Conservation (phyloP, 208 protist species). For the Acanthamoeba royreba region DNA sequence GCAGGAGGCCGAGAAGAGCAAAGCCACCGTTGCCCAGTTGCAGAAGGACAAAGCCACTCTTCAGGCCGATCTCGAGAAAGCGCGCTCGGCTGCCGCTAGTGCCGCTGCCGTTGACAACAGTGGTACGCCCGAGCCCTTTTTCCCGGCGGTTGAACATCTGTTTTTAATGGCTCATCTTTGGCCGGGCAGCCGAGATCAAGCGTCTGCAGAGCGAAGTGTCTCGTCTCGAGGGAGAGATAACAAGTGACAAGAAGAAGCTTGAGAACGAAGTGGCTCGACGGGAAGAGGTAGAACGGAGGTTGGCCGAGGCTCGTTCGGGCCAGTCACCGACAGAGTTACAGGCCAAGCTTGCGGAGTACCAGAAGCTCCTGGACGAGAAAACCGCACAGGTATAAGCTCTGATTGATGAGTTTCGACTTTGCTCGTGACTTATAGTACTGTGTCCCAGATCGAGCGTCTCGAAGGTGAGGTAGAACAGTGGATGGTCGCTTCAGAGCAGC, state of each 20-base stretch:
- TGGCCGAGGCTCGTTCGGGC: not conserved
- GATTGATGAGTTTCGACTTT: not conserved
- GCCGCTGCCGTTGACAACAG: conserved; percentile 4
- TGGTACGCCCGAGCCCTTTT: not conserved
- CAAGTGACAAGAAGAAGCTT: not conserved
- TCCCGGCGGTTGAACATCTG: not conserved
- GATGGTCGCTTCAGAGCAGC: conserved; percentile 38
- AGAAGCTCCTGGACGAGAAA: conserved; percentile 18
- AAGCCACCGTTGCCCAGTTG: not conserved
- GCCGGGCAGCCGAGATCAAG: not conserved
- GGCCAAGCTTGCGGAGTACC: not conserved
- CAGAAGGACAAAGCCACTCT: conserved; percentile 14
- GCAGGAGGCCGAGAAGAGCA: not conserved
- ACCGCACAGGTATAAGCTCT: not conserved
- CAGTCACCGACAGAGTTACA: conserved; percentile 18
- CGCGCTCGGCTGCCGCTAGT: not conserved
- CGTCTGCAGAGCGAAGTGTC: not conserved
- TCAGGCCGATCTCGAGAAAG: not conserved
- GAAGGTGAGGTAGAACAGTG: conserved; percentile 34
- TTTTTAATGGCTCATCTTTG: not conserved
- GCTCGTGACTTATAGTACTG: not conserved
- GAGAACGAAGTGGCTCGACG: not conserved
- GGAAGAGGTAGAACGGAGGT: not conserved
- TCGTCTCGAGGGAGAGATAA: not conserved
- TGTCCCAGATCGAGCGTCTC: not conserved